Conservation (phyloP, 306 rosid species). For the Medicago arabica region DNA sequence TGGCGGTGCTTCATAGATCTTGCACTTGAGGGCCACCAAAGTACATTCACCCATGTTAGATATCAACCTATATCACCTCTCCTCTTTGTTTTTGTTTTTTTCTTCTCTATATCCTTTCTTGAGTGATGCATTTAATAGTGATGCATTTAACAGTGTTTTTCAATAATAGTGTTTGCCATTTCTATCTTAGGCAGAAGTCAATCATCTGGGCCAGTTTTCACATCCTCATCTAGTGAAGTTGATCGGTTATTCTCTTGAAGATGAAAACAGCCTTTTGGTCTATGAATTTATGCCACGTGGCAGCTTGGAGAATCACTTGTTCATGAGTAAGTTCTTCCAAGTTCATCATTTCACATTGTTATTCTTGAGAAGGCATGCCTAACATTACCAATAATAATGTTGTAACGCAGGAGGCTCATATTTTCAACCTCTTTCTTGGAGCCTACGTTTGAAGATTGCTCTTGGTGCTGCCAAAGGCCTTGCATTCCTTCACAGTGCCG, state of each 20-base stretch:
- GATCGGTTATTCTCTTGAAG: conserved; percentile 69
- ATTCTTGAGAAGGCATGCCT: conserved; percentile 33
- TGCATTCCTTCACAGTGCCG: conserved; percentile 66
- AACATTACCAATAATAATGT: conserved; percentile 24
- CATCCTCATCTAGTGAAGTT: conserved; percentile 70
- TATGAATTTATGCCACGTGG: conserved; percentile 77
- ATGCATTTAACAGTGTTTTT: too few species aligned
- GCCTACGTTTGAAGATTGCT: conserved; percentile 70
- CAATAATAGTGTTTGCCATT: background rate
- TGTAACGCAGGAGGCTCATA: conserved; percentile 62
- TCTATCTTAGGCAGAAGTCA: conserved; percentile 57
- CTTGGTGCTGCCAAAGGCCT: conserved; percentile 77
- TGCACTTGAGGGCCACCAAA: too few species aligned
- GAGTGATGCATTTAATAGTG: too few species aligned
- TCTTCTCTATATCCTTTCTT: background rate
- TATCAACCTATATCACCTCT: background rate
- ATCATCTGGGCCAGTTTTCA: conserved; percentile 62
- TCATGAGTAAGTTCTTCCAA: conserved; percentile 58
- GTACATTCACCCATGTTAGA: too few species aligned
- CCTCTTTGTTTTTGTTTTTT: background rate
- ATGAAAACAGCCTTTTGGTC: conserved; percentile 62
- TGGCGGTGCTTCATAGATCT: too few species aligned
- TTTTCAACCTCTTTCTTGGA: conserved; percentile 79
- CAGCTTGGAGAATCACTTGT: conserved; percentile 78
- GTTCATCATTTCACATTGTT: conserved; percentile 21